Evolutionary conservation across 2,329 filamentous ascomycete genomes (phyloP).

Genomic region (Orbilia blumenaviensis): DNA sequence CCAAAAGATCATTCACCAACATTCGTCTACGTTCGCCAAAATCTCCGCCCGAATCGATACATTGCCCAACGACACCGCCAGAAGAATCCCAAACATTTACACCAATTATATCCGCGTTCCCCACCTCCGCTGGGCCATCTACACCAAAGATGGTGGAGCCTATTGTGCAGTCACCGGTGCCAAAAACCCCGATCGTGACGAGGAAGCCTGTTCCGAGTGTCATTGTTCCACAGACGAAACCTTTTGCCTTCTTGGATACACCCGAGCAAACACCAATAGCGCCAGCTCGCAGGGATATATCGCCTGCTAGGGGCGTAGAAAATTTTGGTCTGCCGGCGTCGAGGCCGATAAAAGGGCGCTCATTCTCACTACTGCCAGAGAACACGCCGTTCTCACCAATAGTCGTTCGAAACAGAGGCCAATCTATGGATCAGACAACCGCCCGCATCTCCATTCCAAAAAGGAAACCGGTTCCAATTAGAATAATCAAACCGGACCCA

Average conservation of each 20-base stretch:
- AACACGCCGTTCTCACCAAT: conserved; percentile 43
- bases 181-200: conserved; percentile 29
- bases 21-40: conserved; percentile 50
- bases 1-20: conserved; percentile 50
- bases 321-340: conserved; percentile 44
- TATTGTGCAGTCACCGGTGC: conserved; percentile 36
- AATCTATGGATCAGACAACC: conserved; percentile 48
- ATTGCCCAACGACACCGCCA: conserved; percentile 47
- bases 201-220: conserved; percentile 46
- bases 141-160: conserved; percentile 33
- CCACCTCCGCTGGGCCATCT: conserved; percentile 26
- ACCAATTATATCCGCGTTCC: not conserved
- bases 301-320: conserved; percentile 33
- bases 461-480: conserved; percentile 42
- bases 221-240: conserved; percentile 44
- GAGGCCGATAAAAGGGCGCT: conserved; percentile 44
- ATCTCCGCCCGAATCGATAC: conserved; percentile 34
- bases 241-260: conserved; percentile 47
- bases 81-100: conserved; percentile 30
- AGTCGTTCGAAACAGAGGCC: conserved; percentile 36
- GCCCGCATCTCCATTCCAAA: conserved; percentile 40
- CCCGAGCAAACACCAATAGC: conserved; percentile 44
- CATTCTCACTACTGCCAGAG: conserved; percentile 46
- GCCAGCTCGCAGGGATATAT: conserved; percentile 39
- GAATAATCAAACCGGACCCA: conserved; percentile 7